A percentile compares a stretch with the other conserved stretches of the same genome.
phyloP scores from a whole-genome alignment of 2,329 filamentous ascomycete genomes.

The Penicillium sp. region DNA sequence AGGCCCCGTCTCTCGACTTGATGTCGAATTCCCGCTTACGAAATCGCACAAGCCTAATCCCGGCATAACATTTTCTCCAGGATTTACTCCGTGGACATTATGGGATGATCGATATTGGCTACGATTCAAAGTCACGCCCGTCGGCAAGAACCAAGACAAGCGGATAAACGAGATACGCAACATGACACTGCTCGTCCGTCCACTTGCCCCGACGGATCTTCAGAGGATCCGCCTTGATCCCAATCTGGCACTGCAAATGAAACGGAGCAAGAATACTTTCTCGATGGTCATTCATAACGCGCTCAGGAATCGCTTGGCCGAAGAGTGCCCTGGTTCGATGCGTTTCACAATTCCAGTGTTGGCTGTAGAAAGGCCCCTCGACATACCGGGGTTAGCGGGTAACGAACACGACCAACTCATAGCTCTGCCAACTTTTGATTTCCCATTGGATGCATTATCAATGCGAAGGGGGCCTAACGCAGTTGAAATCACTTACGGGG shows the following conservation, averaged over 20 bases:
- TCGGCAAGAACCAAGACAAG: conserved; percentile 6
- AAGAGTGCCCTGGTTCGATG: conserved; percentile 39
- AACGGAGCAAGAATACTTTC: conserved; percentile 6
- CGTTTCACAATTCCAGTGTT: conserved; percentile 51
- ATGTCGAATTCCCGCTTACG: conserved; percentile 19
- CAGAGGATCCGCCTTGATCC: conserved; percentile 23
- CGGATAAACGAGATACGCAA: neutral
- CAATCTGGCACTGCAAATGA: conserved; percentile 2
- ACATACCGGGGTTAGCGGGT: neutral
- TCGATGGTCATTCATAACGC: neutral
- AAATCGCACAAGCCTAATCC: neutral
- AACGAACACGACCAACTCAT: conserved; percentile 20
- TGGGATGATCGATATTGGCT: conserved; percentile 64
- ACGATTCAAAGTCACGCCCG: conserved; percentile 43
- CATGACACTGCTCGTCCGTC: conserved; percentile 45
- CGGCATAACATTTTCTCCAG: neutral
- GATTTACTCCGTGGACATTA: conserved; percentile 42
- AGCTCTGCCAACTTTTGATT: conserved; percentile 36
- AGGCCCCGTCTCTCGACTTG: conserved; percentile 27
- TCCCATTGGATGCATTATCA: conserved; percentile 21
- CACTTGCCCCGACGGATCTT: conserved; percentile 41
- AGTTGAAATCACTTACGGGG: conserved; percentile 11
- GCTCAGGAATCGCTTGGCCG: conserved; percentile 27
- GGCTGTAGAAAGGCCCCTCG: conserved; percentile 15
- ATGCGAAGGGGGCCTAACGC: conserved; percentile 8